A percentile compares a stretch with the other conserved stretches of the same genome.
Conservation (phyloP, 345 rosid species). For the Ceriops tagal region DNA sequence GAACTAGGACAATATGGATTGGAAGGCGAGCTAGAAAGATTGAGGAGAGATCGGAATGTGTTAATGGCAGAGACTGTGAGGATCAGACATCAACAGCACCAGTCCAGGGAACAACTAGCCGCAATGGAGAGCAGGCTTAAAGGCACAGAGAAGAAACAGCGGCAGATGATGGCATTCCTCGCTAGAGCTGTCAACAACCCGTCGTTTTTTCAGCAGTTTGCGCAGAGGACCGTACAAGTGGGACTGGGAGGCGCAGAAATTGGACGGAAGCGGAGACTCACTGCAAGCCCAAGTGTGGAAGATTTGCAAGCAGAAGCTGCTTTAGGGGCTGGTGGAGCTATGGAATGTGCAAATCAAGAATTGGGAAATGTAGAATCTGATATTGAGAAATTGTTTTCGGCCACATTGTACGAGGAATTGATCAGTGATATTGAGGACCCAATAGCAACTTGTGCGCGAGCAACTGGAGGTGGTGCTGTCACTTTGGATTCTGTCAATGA, state of each 20-base stretch:
- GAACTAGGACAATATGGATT: slow-evolving; percentile 69
- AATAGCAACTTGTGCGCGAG: slow-evolving; percentile 16
- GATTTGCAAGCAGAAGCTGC: slow-evolving; percentile 35
- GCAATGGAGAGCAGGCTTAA: slow-evolving; percentile 54
- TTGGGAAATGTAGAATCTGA: slow-evolving; percentile 31
- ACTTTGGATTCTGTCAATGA: slow-evolving; percentile 32
- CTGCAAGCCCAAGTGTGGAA: slow-evolving; percentile 46
- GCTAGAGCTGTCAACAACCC: slow-evolving; percentile 65
- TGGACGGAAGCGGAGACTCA: slow-evolving; percentile 58
- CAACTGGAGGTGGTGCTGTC: slow-evolving; percentile 6
- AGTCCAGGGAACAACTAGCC: slow-evolving; percentile 40
- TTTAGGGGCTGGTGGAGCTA: slow-evolving; percentile 14
- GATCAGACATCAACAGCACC: slow-evolving; percentile 70
- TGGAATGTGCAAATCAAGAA: slow-evolving; percentile 17
- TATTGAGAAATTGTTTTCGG: slow-evolving; percentile 48
- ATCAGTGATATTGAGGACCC: slow-evolving; percentile 30
- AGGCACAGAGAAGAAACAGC: slow-evolving; percentile 62
- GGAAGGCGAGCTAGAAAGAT: slow-evolving; percentile 55
- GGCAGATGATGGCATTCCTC: slow-evolving; percentile 69
- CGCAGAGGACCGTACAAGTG: slow-evolving; percentile 33
- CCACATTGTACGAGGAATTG: slow-evolving; percentile 45
- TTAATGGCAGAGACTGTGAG: slow-evolving; percentile 53
- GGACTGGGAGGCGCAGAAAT: slow-evolving; percentile 32
- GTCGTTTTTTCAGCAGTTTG: slow-evolving; percentile 42
- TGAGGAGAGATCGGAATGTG: slow-evolving; percentile 53